phyloP scores from a whole-genome alignment of 2,329 filamentous ascomycete genomes.

The Xylaria sp. region DNA sequence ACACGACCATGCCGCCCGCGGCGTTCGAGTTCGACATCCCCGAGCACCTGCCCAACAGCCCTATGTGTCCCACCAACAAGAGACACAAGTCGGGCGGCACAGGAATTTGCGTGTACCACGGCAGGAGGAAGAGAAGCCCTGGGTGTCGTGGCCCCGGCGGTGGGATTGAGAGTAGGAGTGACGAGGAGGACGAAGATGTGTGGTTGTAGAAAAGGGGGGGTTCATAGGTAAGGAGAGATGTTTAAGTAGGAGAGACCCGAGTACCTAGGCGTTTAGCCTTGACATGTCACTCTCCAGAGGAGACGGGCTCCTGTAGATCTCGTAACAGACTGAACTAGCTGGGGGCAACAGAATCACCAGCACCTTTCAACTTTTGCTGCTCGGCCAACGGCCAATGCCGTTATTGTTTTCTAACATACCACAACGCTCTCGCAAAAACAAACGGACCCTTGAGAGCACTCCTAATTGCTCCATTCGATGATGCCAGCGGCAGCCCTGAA shows the following conservation, averaged over 20 bases:
- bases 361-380: too few species aligned
- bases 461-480: too few species aligned
- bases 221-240: constrained; percentile 1
- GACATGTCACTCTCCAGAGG: background rate
- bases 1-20: constrained; percentile 29
- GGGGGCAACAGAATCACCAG: background rate
- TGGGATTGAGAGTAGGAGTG: background rate
- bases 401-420: background rate
- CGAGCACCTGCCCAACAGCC: constrained; percentile 54
- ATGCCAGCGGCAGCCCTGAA: background rate
- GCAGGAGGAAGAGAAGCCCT: constrained; percentile 36
- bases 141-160: background rate
- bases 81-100: constrained; percentile 48
- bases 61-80: constrained; percentile 54
- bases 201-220: constrained; percentile 12
- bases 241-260: background rate
- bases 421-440: background rate
- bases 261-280: background rate
- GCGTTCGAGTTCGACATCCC: constrained; percentile 53
- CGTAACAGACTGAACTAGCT: background rate
- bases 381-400: background rate
- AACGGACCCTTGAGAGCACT: background rate
- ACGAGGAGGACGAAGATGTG: constrained; percentile 12
- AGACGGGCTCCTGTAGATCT: background rate
- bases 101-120: constrained; percentile 55